Conservation (phyloP, 257 asterid species). For the Anisodus acutangulus region DNA sequence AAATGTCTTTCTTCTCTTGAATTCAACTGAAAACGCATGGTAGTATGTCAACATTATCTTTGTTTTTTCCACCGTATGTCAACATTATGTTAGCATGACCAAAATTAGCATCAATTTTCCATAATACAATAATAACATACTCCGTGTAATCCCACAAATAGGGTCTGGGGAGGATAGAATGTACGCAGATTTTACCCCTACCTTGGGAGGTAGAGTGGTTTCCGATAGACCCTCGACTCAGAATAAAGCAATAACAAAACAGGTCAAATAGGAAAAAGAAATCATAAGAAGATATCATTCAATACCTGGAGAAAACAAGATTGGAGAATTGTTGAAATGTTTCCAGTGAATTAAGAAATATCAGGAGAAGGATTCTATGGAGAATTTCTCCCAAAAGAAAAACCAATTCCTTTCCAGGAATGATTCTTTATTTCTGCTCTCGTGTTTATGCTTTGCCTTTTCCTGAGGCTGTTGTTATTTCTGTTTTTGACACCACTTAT, state of each 20-base stretch:
- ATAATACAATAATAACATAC: neutral
- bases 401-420: neutral
- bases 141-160: no score
- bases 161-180: no score
- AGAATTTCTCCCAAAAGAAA: neutral
- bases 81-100: neutral
- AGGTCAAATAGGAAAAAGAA: no score
- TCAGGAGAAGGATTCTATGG: neutral
- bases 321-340: neutral
- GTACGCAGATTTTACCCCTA: no score
- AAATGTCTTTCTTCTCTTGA: no score
- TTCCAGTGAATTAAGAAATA: neutral
- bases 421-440: constrained; percentile 13
- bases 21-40: neutral
- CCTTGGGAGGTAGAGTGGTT: no score
- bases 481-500: neutral
- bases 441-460: constrained; percentile 8
- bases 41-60: neutral
- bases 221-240: no score
- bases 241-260: neutral
- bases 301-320: neutral
- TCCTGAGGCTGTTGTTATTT: constrained; percentile 15
- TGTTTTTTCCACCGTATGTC: neutral
- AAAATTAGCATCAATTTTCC: neutral
- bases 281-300: neutral